Evolutionary conservation across 805 yeast species (phyloP).

Genomic region (Lipomyces oligophaga): DNA sequence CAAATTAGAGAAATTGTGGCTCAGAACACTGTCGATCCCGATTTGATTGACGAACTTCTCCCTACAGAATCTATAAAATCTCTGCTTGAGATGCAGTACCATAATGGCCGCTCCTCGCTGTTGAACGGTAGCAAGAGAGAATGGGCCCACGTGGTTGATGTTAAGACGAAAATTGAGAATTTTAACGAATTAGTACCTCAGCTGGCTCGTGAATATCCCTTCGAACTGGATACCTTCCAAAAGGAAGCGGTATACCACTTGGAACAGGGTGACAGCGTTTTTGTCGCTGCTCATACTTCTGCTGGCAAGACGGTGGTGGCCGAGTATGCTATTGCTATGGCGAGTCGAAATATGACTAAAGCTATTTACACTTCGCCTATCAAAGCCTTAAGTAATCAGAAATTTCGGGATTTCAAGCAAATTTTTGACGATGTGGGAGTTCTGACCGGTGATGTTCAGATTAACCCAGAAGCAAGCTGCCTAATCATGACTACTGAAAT

Average conservation of each 20-base stretch:
- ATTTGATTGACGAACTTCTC: conserved; percentile 45
- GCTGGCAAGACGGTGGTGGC: conserved; percentile 99
- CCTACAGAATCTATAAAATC: conserved; percentile 41
- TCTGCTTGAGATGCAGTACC: conserved; percentile 14
- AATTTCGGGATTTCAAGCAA: conserved; percentile 80
- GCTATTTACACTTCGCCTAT: conserved; percentile 96
- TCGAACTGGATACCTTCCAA: conserved; percentile 89
- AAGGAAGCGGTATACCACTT: conserved; percentile 94
- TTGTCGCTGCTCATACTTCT: conserved; percentile 97
- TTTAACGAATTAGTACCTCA: conserved; percentile 82
- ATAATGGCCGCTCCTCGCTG: background rate
- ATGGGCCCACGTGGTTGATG: conserved; percentile 95
- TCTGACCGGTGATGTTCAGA: conserved; percentile 96
- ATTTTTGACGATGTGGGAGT: conserved; percentile 86
- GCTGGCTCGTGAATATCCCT: conserved; percentile 93
- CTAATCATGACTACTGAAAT: conserved; percentile 97
- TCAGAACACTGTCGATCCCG: conserved; percentile 9
- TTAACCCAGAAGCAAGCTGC: conserved; percentile 93
- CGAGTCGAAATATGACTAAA: conserved; percentile 91
- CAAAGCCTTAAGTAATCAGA: conserved; percentile 84
- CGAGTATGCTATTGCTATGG: conserved; percentile 97
- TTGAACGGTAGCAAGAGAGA: conserved; percentile 39
- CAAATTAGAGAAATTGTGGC: conserved; percentile 6
- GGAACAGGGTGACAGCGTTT: conserved; percentile 97
- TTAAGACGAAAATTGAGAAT: conserved; percentile 76